Percentiles rank a stretch among this genome's conserved stretches.
These are phyloP conservation scores for Trametes cinnabarina DNA, from an alignment of 768 basidiomycete genomes.

Conservation along the genomic window DNA sequence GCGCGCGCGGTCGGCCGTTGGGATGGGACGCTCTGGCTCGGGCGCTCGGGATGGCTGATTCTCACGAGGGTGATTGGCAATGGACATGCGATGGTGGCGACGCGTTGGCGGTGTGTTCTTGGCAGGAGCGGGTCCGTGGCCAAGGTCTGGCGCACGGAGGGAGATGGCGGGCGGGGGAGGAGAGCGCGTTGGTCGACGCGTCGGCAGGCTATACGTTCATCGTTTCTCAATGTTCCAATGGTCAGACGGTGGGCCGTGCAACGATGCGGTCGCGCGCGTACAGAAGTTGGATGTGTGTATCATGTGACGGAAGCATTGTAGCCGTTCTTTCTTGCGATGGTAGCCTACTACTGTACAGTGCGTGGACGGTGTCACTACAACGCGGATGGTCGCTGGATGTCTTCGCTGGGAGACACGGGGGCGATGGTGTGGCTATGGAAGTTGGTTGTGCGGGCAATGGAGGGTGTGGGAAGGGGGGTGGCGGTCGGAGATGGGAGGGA, in stretches of 20 bases:
- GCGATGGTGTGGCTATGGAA: not conserved
- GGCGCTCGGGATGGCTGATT: no score
- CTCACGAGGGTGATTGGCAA: conserved; percentile 11
- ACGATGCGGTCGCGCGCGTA: no score
- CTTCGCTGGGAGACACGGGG: not conserved
- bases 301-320: not conserved
- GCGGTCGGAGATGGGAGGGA: conserved; percentile 12
- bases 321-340: not conserved
- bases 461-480: conserved; percentile 2
- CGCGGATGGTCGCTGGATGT: not conserved
- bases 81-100: conserved; percentile 5
- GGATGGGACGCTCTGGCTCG: no score
- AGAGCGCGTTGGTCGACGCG: not conserved
- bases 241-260: not conserved
- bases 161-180: no score
- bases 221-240: not conserved
- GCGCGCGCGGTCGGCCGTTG: conserved; percentile 5
- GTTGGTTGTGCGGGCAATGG: not conserved
- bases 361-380: no score
- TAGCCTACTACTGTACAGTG: no score
- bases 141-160: no score
- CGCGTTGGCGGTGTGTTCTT: not conserved
- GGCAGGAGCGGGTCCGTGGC: no score
- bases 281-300: not conserved
- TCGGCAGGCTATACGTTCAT: not conserved